Percentiles rank a stretch among this genome's conserved stretches.
These are phyloP conservation scores for Clausena lansium DNA, from an alignment of 345 rosid genomes.

Conservation along the genomic window DNA sequence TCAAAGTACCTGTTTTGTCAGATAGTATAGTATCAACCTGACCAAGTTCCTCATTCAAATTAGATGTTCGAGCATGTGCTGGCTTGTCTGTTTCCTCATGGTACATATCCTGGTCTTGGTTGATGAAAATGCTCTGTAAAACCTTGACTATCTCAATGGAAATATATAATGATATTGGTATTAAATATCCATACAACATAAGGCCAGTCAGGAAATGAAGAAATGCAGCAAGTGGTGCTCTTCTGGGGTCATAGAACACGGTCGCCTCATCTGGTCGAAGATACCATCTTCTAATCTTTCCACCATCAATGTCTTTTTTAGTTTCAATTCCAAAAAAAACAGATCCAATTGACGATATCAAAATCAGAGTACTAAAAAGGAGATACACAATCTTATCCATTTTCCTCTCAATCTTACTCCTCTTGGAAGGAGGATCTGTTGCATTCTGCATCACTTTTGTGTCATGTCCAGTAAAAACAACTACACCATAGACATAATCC, in stretches of 20 bases:
- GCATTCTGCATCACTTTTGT: conserved; percentile 97
- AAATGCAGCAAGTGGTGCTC: conserved; percentile 57
- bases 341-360: conserved; percentile 68
- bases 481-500: conserved; percentile 62
- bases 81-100: conserved; percentile 56
- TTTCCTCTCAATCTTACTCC: conserved; percentile 82
- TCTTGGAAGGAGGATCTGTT: conserved; percentile 79
- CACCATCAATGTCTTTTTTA: conserved; percentile 43
- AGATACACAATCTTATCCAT: conserved; percentile 87
- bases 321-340: conserved; percentile 60
- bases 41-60: conserved; percentile 95
- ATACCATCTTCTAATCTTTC: conserved; percentile 70
- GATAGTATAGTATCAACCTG: conserved; percentile 80
- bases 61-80: conserved; percentile 84
- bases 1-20: conserved; percentile 93
- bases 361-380: conserved; percentile 71
- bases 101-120: conserved; percentile 77
- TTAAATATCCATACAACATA: conserved; percentile 88
- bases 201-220: conserved; percentile 87
- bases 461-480: conserved; percentile 89
- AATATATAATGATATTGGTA: conserved; percentile 85
- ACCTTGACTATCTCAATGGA: conserved; percentile 92
- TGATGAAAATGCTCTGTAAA: conserved; percentile 83
- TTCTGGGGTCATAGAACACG: conserved; percentile 57
- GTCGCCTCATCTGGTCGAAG: conserved; percentile 62